These are phyloP conservation scores for Cryptosporidium meleagridis DNA, from an alignment of 169 alveolate species.

Conservation along the genomic window DNA sequence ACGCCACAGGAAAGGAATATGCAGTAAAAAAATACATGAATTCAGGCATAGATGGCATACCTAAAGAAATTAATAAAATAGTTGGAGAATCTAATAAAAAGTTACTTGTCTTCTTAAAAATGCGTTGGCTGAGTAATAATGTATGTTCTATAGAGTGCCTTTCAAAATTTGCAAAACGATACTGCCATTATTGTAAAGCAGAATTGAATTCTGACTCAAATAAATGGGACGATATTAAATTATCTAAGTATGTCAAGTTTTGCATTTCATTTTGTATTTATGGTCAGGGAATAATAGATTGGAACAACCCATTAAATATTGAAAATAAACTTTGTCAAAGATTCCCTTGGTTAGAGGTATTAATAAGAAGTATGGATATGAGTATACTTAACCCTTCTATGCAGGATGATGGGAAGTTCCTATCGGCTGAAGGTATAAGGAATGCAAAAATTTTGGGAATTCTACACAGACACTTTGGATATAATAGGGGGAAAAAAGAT, in stretches of 20 bases:
- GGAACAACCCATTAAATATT: slow-evolving; percentile 58
- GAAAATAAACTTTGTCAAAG: slow-evolving; percentile 41
- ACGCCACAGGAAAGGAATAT: slow-evolving; percentile 61
- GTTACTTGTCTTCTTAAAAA: slow-evolving; percentile 50
- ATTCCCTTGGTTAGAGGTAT: slow-evolving; percentile 59
- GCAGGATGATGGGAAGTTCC: slow-evolving; percentile 41
- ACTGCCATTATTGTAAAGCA: slow-evolving; percentile 66
- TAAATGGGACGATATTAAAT: slow-evolving; percentile 31
- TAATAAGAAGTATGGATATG: slow-evolving; percentile 55
- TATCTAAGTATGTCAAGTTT: slow-evolving; percentile 54
- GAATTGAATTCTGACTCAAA: slow-evolving; percentile 27
- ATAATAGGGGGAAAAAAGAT: slow-evolving; percentile 16
- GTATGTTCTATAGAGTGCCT: slow-evolving; percentile 25
- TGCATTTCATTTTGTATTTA: slow-evolving; percentile 66
- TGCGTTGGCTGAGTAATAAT: slow-evolving; percentile 56
- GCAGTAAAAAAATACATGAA: slow-evolving; percentile 63
- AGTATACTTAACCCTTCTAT: slow-evolving; percentile 41
- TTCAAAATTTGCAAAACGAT: slow-evolving; percentile 46
- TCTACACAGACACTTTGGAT: slow-evolving; percentile 48
- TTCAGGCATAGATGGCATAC: slow-evolving; percentile 50
- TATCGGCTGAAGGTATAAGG: slow-evolving; percentile 24
- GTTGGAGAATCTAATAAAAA: slow-evolving; percentile 42
- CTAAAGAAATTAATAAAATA: slow-evolving; percentile 23
- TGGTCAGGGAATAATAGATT: slow-evolving; percentile 56
- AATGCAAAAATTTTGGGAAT: slow-evolving; percentile 29